Percentiles rank a stretch among this genome's conserved stretches.
phyloP scores from a whole-genome alignment of 352 stramenopile species.

The Globisporangium ultimum region DNA sequence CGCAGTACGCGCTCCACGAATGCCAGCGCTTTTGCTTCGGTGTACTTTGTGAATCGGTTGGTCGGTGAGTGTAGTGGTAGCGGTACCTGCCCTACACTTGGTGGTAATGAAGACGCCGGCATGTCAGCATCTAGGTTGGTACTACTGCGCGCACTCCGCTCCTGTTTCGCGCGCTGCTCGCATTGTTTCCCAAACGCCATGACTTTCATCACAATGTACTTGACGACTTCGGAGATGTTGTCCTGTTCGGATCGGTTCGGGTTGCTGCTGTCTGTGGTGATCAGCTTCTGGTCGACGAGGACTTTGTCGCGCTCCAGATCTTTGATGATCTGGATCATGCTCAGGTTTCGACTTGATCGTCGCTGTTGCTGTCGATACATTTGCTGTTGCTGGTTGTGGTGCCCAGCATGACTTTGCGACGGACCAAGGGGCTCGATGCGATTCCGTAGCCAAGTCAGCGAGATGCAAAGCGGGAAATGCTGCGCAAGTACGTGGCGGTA shows the following conservation, averaged over 20 bases:
- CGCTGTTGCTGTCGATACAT: slow-evolving; percentile 28
- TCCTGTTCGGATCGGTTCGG: slow-evolving; percentile 23
- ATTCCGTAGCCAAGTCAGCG: slow-evolving; percentile 60
- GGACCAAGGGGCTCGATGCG: slow-evolving; percentile 38
- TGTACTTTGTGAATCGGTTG: slow-evolving; percentile 33
- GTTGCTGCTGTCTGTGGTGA: slow-evolving; percentile 23
- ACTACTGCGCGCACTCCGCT: neutral
- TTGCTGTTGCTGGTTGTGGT: slow-evolving; percentile 14
- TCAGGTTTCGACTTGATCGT: slow-evolving; percentile 55
- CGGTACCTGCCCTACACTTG: slow-evolving; percentile 2
- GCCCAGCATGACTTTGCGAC: neutral
- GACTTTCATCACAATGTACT: slow-evolving; percentile 49
- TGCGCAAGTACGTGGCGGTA: slow-evolving; percentile 42
- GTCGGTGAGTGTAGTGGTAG: slow-evolving; percentile 22
- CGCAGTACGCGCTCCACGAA: slow-evolving; percentile 74
- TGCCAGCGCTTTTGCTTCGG: slow-evolving; percentile 49
- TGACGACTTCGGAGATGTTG: slow-evolving; percentile 54
- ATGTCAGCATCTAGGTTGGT: neutral
- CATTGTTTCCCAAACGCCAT: slow-evolving; percentile 32
- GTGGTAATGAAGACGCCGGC: neutral
- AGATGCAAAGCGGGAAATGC: slow-evolving; percentile 50
- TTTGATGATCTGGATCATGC: slow-evolving; percentile 77
- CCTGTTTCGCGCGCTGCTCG: slow-evolving; percentile 11
- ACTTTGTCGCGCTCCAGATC: slow-evolving; percentile 70
- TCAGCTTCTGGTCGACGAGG: slow-evolving; percentile 49